Evolutionary conservation across 2,329 filamentous ascomycete species (phyloP), one percentile per base, ranked within the genome.

Genomic region (Sclerotinia spermophila): DNA sequence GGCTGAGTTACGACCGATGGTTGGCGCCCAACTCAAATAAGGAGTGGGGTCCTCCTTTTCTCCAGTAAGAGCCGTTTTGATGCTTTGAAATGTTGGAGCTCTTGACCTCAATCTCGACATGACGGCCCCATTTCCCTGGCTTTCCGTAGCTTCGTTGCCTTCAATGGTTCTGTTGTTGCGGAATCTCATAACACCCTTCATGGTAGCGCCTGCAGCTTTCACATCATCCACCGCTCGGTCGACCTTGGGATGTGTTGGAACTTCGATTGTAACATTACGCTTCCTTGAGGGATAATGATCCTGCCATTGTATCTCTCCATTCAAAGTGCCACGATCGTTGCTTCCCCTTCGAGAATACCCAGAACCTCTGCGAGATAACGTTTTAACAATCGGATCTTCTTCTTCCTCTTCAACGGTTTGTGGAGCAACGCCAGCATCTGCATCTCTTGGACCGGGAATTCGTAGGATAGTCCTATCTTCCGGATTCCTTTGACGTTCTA

Each of bases 11-110:
- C 96, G 89, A 35, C 92, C 95, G 68, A 97, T 87, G 0, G 96
- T 99, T 2, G 96, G 93, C 72, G 94, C 90, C 87, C 93, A 98
- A 80, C 93, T 97, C 67, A 99, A 86, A 80, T 99, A 99, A 0
- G 96, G 96, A 83, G 93, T 92, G 1, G 79, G 78, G 44, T 89
- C 85, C 2, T 82, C 82, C 56, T 86, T 86, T 35, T 87, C 75
- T 24, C 72, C 67, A 5, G 77, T 74, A n/a, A 79, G 67, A 24
- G 76, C 78, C 24, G 70, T 85, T 71, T 85, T 85, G 74, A 94
- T 84, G 70, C 83, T 89, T 62, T 83, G 86, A 35, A 89, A 81
- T 0, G 89, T 91, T 56, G 83, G 72, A 60, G 74, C 72, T 67
- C 76, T 75, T n/a, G 68, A 70, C 44, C 33, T 68, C 30, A 71